Evolutionary conservation across 805 yeast genomes (phyloP), one percentile per base, ranked within the genome.

Genomic region (Candida vaughaniae): DNA sequence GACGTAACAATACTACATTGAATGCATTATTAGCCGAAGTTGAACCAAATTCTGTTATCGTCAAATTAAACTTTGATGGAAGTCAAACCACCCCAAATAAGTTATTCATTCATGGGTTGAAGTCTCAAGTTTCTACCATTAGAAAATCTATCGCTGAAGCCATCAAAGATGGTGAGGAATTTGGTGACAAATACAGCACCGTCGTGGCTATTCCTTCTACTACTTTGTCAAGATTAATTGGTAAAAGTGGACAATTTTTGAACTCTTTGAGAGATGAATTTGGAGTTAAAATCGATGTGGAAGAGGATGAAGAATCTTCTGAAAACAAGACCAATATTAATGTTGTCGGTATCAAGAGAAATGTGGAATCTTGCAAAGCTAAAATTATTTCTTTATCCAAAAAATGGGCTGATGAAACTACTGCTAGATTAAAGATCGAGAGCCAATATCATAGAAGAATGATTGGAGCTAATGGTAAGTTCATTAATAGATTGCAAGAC

Each of bases 401-500:
- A 63, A 80, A 75, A 55, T 80, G 91, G 80, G 85, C 89, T 17
- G 99, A 93, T 58, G 95, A 90, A 58, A 61, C 66, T 18, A 71
- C 82, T 19, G 73, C 73, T 32, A 77, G 79, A 41, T 51, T 93
- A 41, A 70, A 73, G 35, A 78, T 90, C 38, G 96, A 95, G 45
- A 74, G 66, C 47, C 83, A 83, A 53, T 86, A 71, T 65, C 96
- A 89, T 59, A 75, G 90, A 46, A 72, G 81, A 44, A 65, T 93
- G 55, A 85, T 88, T 61, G 99, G 99, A 29, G 75, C 85, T 15
- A 77, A 76, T 48, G 96, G 96, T 53, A 66, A 76, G 41, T 84
- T 85, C 56, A 86, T 86, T 48, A 80, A 80, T 55, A 83, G 95
- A 58, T 73, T 93, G 56, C 91, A 85, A 60, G 90, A 86, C 40